Conservation (phyloP, 495 filamentous ascomycete genomes). For the Pyrenopolyporus hunteri region DNA sequence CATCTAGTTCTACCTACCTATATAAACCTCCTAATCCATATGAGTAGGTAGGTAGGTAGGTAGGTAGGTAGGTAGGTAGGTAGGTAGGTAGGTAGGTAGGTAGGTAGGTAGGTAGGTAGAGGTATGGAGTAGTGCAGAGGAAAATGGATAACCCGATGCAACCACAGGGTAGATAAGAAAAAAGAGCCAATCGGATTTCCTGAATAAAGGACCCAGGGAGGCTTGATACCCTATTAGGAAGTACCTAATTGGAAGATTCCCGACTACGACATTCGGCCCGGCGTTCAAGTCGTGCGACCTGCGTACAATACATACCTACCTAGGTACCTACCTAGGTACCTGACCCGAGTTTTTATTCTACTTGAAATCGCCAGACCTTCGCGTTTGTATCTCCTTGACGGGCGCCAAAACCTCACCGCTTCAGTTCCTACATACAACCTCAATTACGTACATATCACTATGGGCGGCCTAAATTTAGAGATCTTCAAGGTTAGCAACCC, state of each 20-base stretch:
- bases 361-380: conserved; percentile 4
- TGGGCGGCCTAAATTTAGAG: conserved; percentile 91
- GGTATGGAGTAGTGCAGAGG: not conserved
- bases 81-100: too few relatives aligned
- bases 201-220: not conserved
- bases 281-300: too few relatives aligned
- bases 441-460: conserved; percentile 44
- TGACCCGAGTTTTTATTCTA: too few relatives aligned
- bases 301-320: not conserved
- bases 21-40: not conserved
- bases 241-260: conserved; percentile 11
- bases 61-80: too few relatives aligned
- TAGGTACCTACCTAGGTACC: not conserved
- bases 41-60: too few relatives aligned
- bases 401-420: not conserved
- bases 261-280: not conserved
- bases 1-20: not conserved
- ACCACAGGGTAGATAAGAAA: not conserved
- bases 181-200: not conserved
- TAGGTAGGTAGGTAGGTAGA: not conserved
- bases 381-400: not conserved
- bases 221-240: not conserved
- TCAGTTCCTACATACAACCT: conserved; percentile 23
- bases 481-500: conserved; percentile 79
- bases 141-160: conserved; percentile 24